phyloP scores from a whole-genome alignment of 1,284 basidiomycete species.

The Pascua guehoae region DNA sequence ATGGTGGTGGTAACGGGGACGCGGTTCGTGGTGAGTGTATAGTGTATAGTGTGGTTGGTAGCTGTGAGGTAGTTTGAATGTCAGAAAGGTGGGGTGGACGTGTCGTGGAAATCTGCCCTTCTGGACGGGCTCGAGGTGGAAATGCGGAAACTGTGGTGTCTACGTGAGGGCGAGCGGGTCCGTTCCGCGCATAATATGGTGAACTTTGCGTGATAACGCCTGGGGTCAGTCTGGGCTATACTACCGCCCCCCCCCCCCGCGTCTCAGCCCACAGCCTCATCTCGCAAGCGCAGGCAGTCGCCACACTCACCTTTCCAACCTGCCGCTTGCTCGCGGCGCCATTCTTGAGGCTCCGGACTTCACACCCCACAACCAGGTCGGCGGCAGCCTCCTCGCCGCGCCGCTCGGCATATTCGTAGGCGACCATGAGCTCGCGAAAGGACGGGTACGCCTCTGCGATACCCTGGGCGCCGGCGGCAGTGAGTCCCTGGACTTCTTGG shows the following conservation, averaged over 20 bases:
- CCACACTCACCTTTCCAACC: conserved; percentile 33
- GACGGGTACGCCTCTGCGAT: conserved; percentile 33
- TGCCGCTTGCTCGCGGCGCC: conserved; percentile 31
- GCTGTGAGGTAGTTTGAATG: too few relatives aligned
- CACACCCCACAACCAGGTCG: conserved; percentile 35
- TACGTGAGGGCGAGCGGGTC: conserved; percentile 35
- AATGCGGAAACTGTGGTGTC: neutral
- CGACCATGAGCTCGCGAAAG: conserved; percentile 40
- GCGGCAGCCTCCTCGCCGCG: conserved; percentile 21
- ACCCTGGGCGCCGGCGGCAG: conserved; percentile 36
- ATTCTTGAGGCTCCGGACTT: conserved; percentile 31
- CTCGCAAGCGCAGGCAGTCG: too few relatives aligned
- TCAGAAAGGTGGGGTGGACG: too few relatives aligned
- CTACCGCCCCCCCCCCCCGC: too few relatives aligned
- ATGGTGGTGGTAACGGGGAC: too few relatives aligned
- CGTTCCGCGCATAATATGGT: conserved; percentile 31
- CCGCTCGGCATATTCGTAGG: conserved; percentile 38
- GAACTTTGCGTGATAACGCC: conserved; percentile 37
- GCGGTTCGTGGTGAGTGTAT: too few relatives aligned
- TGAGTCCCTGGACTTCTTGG: conserved; percentile 46
- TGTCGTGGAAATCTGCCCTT: too few relatives aligned
- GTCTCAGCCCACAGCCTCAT: too few relatives aligned
- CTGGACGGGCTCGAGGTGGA: too few relatives aligned
- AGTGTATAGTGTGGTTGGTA: too few relatives aligned
- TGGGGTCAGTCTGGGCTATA: conserved; percentile 11